A percentile compares a stretch with the other conserved stretches of the same genome.
These are phyloP conservation scores for Claviceps sorghi DNA, from an alignment of 2,329 filamentous ascomycete genomes.

Conservation along the genomic window DNA sequence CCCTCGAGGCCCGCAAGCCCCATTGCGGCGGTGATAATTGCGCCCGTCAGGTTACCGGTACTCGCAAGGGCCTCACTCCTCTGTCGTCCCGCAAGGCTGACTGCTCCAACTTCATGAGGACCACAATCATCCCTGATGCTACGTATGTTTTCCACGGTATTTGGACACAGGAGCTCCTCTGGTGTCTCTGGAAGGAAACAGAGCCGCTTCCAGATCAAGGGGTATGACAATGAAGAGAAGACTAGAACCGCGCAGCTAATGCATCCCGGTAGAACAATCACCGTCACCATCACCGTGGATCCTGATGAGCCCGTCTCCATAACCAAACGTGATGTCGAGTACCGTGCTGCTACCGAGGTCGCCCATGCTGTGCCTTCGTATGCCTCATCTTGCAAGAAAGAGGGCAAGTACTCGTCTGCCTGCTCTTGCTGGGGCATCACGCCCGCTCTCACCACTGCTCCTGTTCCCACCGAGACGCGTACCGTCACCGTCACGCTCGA, in stretches of 20 bases:
- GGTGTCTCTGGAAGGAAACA: neutral
- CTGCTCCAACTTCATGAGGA: constrained; percentile 26
- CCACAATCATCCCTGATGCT: constrained; percentile 25
- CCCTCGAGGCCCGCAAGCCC: constrained; percentile 22
- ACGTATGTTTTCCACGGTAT: constrained; percentile 18
- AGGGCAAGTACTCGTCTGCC: constrained; percentile 24
- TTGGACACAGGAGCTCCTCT: neutral
- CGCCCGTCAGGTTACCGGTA: constrained; percentile 31
- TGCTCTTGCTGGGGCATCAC: constrained; percentile 33
- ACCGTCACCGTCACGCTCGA: constrained; percentile 28
- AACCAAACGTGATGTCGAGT: constrained; percentile 16
- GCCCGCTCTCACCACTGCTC: constrained; percentile 21
- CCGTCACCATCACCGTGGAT: constrained; percentile 25
- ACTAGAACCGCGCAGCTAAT: neutral
- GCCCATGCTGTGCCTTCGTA: constrained; percentile 25
- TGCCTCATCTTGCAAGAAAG: constrained; percentile 22
- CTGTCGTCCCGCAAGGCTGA: constrained; percentile 22
- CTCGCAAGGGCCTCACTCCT: constrained; percentile 21
- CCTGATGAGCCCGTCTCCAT: constrained; percentile 13
- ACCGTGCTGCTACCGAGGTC: constrained; percentile 18
- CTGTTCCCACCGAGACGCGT: constrained; percentile 23
- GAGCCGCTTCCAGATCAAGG: neutral
- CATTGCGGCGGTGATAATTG: constrained; percentile 28
- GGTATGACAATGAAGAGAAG: neutral
- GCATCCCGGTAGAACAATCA: constrained; percentile 16